Conservation (phyloP, 306 rosid genomes). For the Casuarina cunninghamiana region DNA sequence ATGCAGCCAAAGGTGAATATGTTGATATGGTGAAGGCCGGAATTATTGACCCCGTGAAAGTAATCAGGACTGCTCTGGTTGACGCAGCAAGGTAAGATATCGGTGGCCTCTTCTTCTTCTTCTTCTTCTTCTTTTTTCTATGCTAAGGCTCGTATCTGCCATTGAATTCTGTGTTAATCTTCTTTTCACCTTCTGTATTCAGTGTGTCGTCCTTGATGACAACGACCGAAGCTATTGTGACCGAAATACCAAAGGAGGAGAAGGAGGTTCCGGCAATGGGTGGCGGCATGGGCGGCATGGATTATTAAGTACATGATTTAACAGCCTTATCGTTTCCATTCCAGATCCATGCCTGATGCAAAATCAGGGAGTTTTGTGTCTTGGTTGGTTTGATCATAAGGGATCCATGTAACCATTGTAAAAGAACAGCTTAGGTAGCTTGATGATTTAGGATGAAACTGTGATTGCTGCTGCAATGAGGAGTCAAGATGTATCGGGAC, state of each 20-base stretch:
- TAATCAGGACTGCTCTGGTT: conserved; percentile 89
- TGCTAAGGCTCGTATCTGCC: neutral
- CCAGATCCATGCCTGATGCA: conserved; percentile 14
- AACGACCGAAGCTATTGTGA: conserved; percentile 89
- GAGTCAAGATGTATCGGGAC: neutral
- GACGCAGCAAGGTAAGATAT: conserved; percentile 84
- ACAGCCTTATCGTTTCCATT: neutral
- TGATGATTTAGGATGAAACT: conserved; percentile 18
- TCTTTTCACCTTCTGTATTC: conserved; percentile 23
- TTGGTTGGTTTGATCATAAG: conserved; percentile 29
- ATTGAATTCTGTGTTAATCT: neutral
- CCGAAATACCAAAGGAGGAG: conserved; percentile 80
- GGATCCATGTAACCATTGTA: conserved; percentile 48
- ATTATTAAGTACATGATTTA: conserved; percentile 37
- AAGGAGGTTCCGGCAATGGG: conserved; percentile 63
- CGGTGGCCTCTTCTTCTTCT: too few species aligned
- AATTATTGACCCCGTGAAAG: conserved; percentile 93
- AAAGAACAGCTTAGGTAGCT: conserved; percentile 45
- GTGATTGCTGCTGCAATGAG: conserved; percentile 6
- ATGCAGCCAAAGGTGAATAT: conserved; percentile 99
- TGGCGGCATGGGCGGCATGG: conserved; percentile 74
- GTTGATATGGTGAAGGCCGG: conserved; percentile 92
- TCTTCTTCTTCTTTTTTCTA: neutral
- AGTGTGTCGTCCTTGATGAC: conserved; percentile 96
- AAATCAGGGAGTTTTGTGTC: conserved; percentile 2